Conservation (phyloP, 129 eudicot species). For the Ambrosia trifida region DNA sequence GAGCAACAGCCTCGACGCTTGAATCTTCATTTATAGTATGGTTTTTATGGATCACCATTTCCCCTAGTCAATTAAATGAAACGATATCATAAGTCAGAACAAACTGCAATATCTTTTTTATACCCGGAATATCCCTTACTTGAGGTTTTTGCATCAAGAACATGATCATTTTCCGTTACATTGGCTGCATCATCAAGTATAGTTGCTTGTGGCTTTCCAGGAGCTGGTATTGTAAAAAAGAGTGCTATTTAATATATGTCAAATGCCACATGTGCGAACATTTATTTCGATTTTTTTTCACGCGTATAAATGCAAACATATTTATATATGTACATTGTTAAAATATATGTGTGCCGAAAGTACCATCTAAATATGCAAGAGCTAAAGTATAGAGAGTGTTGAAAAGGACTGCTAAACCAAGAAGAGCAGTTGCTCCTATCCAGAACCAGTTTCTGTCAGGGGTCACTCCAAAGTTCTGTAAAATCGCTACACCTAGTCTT, state of each 20-base stretch:
- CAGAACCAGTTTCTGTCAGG: constrained; percentile 54
- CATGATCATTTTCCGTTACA: constrained; percentile 11
- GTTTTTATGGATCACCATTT: constrained; percentile 14
- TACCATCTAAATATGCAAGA: constrained; percentile 49
- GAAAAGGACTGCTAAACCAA: constrained; percentile 50
- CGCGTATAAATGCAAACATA: too few species aligned
- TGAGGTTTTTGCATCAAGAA: constrained; percentile 13
- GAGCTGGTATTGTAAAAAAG: constrained; percentile 43
- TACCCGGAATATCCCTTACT: constrained; percentile 28
- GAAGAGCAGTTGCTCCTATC: constrained; percentile 55
- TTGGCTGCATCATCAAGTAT: constrained; percentile 43
- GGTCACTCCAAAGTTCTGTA: constrained; percentile 44
- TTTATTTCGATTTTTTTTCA: too few species aligned
- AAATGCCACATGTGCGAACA: too few species aligned
- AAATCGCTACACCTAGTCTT: constrained; percentile 48
- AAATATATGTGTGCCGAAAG: constrained; percentile 9
- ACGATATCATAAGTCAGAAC: not conserved
- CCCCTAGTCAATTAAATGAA: not conserved
- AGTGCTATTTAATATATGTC: constrained; percentile 1
- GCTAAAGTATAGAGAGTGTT: constrained; percentile 49
- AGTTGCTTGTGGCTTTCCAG: constrained; percentile 65
- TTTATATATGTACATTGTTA: not conserved
- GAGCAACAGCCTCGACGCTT: constrained; percentile 17
- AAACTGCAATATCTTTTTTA: not conserved
- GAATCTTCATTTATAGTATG: constrained; percentile 31